Evolutionary conservation across 257 asterid species (phyloP), one percentile per base, ranked within the genome.

Genomic region (Perilla frutescens): DNA sequence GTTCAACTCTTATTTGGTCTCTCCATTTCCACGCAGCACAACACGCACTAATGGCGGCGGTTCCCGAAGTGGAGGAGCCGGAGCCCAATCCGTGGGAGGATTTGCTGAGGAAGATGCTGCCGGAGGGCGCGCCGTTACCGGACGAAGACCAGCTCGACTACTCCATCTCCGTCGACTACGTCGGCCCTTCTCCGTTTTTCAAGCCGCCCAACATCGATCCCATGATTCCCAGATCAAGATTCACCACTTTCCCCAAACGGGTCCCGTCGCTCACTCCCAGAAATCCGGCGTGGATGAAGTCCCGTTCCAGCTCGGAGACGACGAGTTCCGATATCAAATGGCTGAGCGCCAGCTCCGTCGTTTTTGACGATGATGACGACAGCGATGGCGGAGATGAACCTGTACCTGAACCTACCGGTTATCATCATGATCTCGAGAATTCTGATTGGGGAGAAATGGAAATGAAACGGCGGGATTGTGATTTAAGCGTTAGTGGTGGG

Each of bases 61-160:
- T 79, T n/a, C 65, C 50, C 7, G 72, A 48, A 29, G 41, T n/a
- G 72, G 72, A 58, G 58, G 76, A 81, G 4, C 57, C 72, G 41
- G 65, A 36, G 41, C 71, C 77, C 76, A 68, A 62, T 58, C 51
- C 84, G 11, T 89, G 93, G 91, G 87, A 80, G 73, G 81, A 80
- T 49, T 74, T 84, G 72, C 82, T 89, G 32, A 63, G 89, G 40
- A 80, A 80, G 72, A 81, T 89, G 96, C 70, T 89, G 63, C 96
- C 96, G 51, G 87, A 83, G 47, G 96, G 96, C 68, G 96, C 96
- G 31, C 96, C 96, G 4, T 45, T 89, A 44, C 96, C 89, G 51
- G 86, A 86, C 54, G 96, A 89, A 61, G 93, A 89, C 56, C 87
- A 89, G 69, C 90, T 89, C 45, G 96, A 89, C 73, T 87, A 86